These are phyloP conservation scores for Pulveroboletus ravenelii DNA, from an alignment of 768 basidiomycete genomes.

Conservation along the genomic window DNA sequence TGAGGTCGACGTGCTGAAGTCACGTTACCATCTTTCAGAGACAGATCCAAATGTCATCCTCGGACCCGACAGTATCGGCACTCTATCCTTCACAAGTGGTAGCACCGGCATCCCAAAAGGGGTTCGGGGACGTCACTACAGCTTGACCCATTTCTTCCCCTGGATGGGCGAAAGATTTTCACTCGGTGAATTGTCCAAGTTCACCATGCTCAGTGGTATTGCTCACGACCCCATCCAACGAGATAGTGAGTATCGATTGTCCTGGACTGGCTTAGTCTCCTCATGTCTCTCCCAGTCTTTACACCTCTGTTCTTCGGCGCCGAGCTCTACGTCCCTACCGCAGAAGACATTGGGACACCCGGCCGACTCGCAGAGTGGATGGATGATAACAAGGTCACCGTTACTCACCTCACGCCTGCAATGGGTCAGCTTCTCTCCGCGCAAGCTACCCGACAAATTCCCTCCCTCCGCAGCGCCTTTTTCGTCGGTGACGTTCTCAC, in stretches of 20 bases:
- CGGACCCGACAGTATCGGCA: constrained; percentile 95
- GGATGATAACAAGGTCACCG: constrained; percentile 83
- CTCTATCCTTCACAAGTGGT: constrained; percentile 93
- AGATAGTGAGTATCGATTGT: constrained; percentile 70
- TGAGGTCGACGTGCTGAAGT: constrained; percentile 59
- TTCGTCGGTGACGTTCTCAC: constrained; percentile 99
- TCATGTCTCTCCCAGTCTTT: constrained; percentile 61
- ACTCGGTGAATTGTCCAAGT: constrained; percentile 68
- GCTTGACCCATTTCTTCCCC: constrained; percentile 97
- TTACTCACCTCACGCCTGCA: constrained; percentile 98
- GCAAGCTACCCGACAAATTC: constrained; percentile 75
- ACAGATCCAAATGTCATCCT: constrained; percentile 77
- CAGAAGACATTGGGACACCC: constrained; percentile 95
- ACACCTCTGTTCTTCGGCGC: constrained; percentile 98
- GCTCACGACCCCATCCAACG: constrained; percentile 99
- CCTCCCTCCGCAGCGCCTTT: constrained; percentile 85
- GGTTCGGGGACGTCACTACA: constrained; percentile 93
- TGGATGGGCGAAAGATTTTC: constrained; percentile 95
- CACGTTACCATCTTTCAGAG: constrained; percentile 46
- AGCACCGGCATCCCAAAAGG: constrained; percentile 98
- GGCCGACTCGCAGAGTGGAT: constrained; percentile 98
- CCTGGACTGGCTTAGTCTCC: not conserved
- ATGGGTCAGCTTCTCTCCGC: constrained; percentile 99
- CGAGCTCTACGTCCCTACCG: constrained; percentile 89
- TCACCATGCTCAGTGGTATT: constrained; percentile 98